phyloP scores from a whole-genome alignment of 352 stramenopile genomes.

The Globisporangium heterothallicum region DNA sequence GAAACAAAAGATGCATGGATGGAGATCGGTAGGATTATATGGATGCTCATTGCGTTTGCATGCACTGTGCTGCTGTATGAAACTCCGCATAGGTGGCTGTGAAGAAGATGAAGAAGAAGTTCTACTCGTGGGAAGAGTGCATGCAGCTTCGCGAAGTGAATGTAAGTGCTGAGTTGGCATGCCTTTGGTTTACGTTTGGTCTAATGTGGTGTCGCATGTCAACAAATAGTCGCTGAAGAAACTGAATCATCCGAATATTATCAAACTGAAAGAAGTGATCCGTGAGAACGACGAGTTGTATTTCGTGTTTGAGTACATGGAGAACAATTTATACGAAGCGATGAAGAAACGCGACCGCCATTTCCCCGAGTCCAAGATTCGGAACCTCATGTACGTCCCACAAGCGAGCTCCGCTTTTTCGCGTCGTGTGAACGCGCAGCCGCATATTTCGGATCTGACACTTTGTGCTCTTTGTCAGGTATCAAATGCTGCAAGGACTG shows the following conservation, averaged over 20 bases:
- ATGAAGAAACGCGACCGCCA: constrained; percentile 91
- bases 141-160: constrained; percentile 97
- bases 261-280: constrained; percentile 98
- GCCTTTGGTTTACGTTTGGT: constrained; percentile 5
- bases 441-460: background rate
- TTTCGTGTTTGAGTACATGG: constrained; percentile 99
- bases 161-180: constrained; percentile 34
- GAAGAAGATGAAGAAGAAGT: constrained; percentile 98
- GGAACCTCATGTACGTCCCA: constrained; percentile 89
- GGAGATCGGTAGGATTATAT: background rate
- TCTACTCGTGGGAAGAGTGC: constrained; percentile 95
- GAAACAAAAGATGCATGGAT: too few species aligned
- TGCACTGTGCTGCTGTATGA: background rate
- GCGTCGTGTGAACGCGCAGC: background rate
- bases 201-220: background rate
- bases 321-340: constrained; percentile 96
- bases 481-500: constrained; percentile 96
- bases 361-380: constrained; percentile 93
- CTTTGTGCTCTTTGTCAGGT: constrained; percentile 28
- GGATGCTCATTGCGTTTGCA: background rate
- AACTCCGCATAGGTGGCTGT: constrained; percentile 76
- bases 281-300: constrained; percentile 96
- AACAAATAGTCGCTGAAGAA: constrained; percentile 86
- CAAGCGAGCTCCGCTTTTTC: background rate
- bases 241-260: constrained; percentile 96